Base-by-base conservation (phyloP, 2,329 filamentous ascomycete species). In the Curvularia verruculosa region DNA sequence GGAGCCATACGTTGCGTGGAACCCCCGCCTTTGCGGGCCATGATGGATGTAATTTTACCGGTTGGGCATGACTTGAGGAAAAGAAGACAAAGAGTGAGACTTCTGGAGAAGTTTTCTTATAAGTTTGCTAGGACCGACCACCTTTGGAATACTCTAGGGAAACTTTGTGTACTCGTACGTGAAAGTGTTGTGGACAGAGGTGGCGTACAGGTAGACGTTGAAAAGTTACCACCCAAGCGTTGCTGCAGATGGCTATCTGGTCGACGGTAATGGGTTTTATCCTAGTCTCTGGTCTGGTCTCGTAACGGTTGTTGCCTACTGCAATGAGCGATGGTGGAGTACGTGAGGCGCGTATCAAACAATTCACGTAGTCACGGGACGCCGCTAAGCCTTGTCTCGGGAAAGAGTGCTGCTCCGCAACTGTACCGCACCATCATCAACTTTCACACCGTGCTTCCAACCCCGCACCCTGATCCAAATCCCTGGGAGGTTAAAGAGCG, bases 1-100 rank as follows among this genome's bases (percentile, higher is more conserved):
- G 62, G 63, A 39, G 61, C 62, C 56, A 61, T 69, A 53, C 69
- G 68, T 52, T 74, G 73, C 31, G 65, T 69, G 45, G 71, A 65
- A 50, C 62, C 57, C 67, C 71, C 67, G 70, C 72, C 68, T 75
- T 71, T 77, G 67, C 78, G 77, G 67, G 75, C 76, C 78, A 80
- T 81, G 60, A 46, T 66, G 60, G 31, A 46, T 7, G 50, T 12
- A 49, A 34, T 39, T 58, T 65, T 61, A 74, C 53, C 61, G 57
- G 10, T 55, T 54, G 59, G 52, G 62, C 71, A 74, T 75, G 39
- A 56, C 65, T 63, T 26, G 37, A 24, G 21, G 18, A 24, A 15
- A 54, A 41, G 23, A 21, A 51, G 45, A 19, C 13, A 31, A 23
- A 15, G 44, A 44, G 26, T 46, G 12, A 34, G 48, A 9, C 7